Evolutionary conservation across 2,329 filamentous ascomycete genomes (phyloP).

Genomic region (Penicillium paneum): DNA sequence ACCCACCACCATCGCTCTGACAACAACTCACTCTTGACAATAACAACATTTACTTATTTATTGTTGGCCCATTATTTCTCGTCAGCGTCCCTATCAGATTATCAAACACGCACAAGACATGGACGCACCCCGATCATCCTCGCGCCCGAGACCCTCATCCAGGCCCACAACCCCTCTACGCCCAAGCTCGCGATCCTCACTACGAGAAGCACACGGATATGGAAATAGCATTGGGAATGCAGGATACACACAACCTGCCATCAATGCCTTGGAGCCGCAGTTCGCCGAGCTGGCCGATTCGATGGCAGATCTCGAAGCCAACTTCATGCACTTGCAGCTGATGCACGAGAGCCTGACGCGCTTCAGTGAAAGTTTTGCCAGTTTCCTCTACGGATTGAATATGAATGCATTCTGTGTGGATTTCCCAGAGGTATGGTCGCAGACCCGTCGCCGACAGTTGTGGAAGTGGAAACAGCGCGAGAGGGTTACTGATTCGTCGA

Average conservation of each 20-base stretch:
- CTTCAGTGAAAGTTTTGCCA: slow-evolving; percentile 94
- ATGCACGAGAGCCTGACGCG: slow-evolving; percentile 93
- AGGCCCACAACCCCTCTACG: slow-evolving; percentile 89
- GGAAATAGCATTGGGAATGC: slow-evolving; percentile 32
- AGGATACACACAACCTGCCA: slow-evolving; percentile 55
- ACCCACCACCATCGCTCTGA: neutral
- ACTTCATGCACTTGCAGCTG: slow-evolving; percentile 94
- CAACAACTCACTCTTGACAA: neutral
- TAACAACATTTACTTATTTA: neutral
- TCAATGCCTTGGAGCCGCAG: slow-evolving; percentile 79
- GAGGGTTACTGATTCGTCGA: neutral
- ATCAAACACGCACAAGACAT: slow-evolving; percentile 19
- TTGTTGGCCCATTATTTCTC: neutral
- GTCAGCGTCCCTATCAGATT: neutral
- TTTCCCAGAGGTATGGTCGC: slow-evolving; percentile 72
- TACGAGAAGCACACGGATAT: slow-evolving; percentile 70
- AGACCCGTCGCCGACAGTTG: neutral
- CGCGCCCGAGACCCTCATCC: slow-evolving; percentile 61
- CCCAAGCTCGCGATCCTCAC: slow-evolving; percentile 81
- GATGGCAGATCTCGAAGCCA: slow-evolving; percentile 92
- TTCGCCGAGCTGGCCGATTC: slow-evolving; percentile 92
- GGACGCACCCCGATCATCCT: slow-evolving; percentile 51
- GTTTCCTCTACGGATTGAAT: slow-evolving; percentile 91
- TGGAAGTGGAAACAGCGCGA: neutral
- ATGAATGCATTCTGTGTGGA: slow-evolving; percentile 99